These are phyloP conservation scores for Selaginella tamariscina DNA, from an alignment of 75 land plant genomes.

Conservation along the genomic window DNA sequence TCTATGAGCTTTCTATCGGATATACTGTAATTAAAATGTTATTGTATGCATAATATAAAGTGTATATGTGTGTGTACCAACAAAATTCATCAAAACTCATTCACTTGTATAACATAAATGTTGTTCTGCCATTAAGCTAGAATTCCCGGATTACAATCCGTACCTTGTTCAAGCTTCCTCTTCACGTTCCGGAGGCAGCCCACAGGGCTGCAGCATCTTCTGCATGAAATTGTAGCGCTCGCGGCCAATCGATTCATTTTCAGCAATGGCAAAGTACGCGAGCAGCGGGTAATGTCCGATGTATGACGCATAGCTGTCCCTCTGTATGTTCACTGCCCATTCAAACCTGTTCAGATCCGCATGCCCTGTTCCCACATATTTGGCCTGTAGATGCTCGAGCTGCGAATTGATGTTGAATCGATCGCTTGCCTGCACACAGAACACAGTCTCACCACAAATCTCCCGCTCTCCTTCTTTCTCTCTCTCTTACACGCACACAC, in stretches of 20 bases:
- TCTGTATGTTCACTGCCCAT: no score
- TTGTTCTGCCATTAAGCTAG: neutral
- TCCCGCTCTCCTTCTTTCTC: no score
- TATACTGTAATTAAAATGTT: no score
- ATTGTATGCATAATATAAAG: neutral
- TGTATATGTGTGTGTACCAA: neutral
- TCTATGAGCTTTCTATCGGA: neutral
- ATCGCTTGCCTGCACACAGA: slow-evolving; percentile 83
- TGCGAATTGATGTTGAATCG: slow-evolving; percentile 85
- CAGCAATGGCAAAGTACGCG: no score
- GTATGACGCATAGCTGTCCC: no score
- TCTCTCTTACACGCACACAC: no score
- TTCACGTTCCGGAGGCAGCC: slow-evolving; percentile 76
- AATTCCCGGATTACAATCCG: neutral
- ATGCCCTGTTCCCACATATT: slow-evolving; percentile 85
- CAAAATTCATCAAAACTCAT: neutral
- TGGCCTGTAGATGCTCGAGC: slow-evolving; percentile 86
- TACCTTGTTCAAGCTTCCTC: no score
- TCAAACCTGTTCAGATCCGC: slow-evolving; percentile 75
- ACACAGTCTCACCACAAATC: no score
- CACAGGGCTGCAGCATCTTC: slow-evolving; percentile 92
- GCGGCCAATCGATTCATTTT: no score
- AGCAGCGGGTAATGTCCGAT: no score
- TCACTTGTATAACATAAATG: neutral
- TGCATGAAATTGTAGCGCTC: no score